Evolutionary conservation across 1,284 basidiomycete genomes (phyloP), one percentile per base, ranked within the genome.

Genomic region (Schizophyllum commune): DNA sequence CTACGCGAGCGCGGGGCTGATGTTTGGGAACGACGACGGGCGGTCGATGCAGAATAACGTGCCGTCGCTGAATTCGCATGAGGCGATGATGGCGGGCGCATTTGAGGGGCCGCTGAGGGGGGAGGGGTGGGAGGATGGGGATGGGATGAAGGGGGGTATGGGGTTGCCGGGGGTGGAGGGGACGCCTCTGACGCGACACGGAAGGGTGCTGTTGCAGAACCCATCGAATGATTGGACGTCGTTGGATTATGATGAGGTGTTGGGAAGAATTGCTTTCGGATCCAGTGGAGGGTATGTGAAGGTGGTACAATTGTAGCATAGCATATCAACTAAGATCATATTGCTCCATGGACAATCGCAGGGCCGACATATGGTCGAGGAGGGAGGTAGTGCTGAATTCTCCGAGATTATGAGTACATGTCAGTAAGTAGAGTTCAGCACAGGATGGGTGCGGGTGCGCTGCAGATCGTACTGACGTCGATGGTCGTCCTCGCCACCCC

Each of bases 231-330:
- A 75, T 58, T 86, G 83, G 83, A 78, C 79, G 7, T 75, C 79
- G 52, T 66, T 86, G 61, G 83, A 83, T 68, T 85, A 86, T 67
- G 80, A 83, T 61, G 83, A 85, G 67, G 74, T 75, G 55, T 65
- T 70, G 51, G 84, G 83, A 2, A 73, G 80, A 60, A 72, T 85
- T 57, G 83, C 73, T 4, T 61, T 86, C 19, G 83, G 80, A 7
- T 77, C 79, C 57, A 77, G 74, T 62, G 75, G 73, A 63, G 84
- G 84, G 21, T 64, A 66, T 54, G 74, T 85, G 8, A 72, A 73
- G 9, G 67, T 85, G 32, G 64, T 83, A 58, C 72, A 77, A 52
- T 54, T 81, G 27, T 80, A 64, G 73, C 57, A 47, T 47, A 47
- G 13, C 2, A 47, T 9, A 17, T 5, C 27, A 27, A 27, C n/a